These are phyloP conservation scores for Chalaropsis ovoidea DNA, from an alignment of 2,329 filamentous ascomycete genomes.

Conservation along the genomic window DNA sequence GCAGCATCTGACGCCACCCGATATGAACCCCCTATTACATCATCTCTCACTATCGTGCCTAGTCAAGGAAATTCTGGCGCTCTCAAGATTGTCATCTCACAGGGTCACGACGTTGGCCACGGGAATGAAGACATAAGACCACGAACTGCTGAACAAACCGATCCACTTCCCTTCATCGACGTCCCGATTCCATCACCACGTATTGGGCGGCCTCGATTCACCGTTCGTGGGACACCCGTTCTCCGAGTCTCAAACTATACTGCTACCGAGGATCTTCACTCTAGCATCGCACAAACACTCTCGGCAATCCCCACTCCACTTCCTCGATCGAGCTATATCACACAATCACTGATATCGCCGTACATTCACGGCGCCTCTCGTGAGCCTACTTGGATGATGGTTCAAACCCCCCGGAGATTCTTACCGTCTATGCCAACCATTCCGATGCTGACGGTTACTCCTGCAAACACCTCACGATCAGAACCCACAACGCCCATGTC, in stretches of 20 bases:
- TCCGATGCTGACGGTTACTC: neutral
- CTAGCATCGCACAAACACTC: conserved; percentile 15
- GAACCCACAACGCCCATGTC: conserved; percentile 32
- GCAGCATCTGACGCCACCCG: conserved; percentile 69
- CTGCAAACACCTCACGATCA: conserved; percentile 26
- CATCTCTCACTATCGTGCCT: conserved; percentile 38
- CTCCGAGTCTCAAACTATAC: conserved; percentile 73
- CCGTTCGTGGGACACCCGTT: conserved; percentile 61
- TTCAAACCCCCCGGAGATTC: conserved; percentile 21
- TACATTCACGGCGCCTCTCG: conserved; percentile 22
- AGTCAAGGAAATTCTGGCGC: conserved; percentile 46
- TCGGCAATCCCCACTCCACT: conserved; percentile 17
- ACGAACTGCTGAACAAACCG: conserved; percentile 45
- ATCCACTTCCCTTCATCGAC: conserved; percentile 45
- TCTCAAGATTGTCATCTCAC: conserved; percentile 71
- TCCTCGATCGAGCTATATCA: conserved; percentile 19
- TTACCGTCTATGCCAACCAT: conserved; percentile 16
- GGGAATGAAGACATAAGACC: neutral
- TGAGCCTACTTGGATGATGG: conserved; percentile 25
- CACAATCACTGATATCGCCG: conserved; percentile 13
- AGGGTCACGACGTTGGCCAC: conserved; percentile 32
- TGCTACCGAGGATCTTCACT: conserved; percentile 53
- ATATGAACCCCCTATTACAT: conserved; percentile 45
- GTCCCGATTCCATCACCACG: conserved; percentile 75
- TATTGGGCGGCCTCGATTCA: conserved; percentile 73